A percentile compares a stretch with the other conserved stretches of the same genome.
phyloP scores from a whole-genome alignment of 116 monocot species.

The Posidonia oceanica region DNA sequence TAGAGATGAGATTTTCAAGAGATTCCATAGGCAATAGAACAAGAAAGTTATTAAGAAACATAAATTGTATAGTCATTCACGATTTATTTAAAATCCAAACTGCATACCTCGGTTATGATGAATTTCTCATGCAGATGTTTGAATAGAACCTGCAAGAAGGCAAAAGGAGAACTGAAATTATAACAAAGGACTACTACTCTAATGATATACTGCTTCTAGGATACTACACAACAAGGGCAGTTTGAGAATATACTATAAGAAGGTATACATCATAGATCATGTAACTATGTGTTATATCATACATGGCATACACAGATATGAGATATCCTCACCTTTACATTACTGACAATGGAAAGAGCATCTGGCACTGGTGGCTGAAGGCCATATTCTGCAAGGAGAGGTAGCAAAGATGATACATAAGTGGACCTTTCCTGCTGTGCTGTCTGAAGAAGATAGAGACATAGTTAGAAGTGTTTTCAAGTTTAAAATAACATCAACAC shows the following conservation, averaged over 20 bases:
- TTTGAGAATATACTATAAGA: not conserved
- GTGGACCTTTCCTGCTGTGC: slow-evolving; percentile 87
- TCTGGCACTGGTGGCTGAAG: slow-evolving; percentile 74
- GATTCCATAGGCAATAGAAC: not conserved
- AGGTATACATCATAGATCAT: too few species aligned
- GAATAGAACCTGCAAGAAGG: slow-evolving; percentile 61
- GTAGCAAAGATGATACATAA: slow-evolving; percentile 79
- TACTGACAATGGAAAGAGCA: slow-evolving; percentile 81
- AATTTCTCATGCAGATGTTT: slow-evolving; percentile 88
- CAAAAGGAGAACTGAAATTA: not conserved
- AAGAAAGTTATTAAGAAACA: not conserved
- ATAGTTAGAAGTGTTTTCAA: not conserved
- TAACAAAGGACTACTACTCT: not conserved
- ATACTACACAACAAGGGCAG: not conserved
- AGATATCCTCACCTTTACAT: slow-evolving; percentile 33
- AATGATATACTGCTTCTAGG: not conserved
- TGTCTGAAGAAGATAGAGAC: slow-evolving; percentile 28
- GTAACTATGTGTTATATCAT: too few species aligned
- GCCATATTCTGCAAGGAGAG: slow-evolving; percentile 80
- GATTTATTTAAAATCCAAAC: not conserved
- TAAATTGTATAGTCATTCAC: not conserved
- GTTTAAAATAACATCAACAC: not conserved
- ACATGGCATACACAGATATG: not conserved
- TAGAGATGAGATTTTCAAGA: not conserved
- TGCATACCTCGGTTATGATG: slow-evolving; percentile 60